Evolutionary conservation across 2,329 filamentous ascomycete species (phyloP).

Genomic region (Aspergillus sp.): DNA sequence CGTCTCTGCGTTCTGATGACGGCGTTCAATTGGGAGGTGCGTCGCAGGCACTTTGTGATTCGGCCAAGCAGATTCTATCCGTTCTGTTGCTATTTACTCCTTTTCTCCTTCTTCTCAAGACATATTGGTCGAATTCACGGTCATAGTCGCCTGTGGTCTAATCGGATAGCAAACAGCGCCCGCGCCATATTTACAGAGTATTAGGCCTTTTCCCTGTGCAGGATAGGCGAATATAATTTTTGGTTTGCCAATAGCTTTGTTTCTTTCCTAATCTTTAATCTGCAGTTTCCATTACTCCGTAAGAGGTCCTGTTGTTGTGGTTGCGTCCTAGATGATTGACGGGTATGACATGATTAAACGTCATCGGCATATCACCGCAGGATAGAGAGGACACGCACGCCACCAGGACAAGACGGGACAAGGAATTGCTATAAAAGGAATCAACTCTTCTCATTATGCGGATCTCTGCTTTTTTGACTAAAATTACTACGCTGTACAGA

Average conservation of each 20-base stretch:
- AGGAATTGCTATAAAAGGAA: neutral
- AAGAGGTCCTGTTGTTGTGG: neutral
- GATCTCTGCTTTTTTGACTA: no score
- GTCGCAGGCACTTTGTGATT: conserved; percentile 4
- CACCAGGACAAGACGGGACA: neutral
- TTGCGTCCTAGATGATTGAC: neutral
- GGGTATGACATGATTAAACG: conserved; percentile 2
- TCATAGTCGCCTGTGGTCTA: neutral
- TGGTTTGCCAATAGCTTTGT: neutral
- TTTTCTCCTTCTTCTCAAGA: neutral
- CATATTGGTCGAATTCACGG: neutral
- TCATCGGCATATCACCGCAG: conserved; percentile 1
- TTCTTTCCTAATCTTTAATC: neutral
- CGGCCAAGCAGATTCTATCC: neutral
- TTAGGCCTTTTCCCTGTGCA: neutral
- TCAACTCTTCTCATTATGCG: neutral
- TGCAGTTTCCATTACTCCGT: neutral
- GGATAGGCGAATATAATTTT: conserved; percentile 1
- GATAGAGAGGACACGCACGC: neutral
- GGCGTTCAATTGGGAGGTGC: conserved; percentile 13
- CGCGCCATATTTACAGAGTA: neutral
- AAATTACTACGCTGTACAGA: no score
- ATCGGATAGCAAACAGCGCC: neutral
- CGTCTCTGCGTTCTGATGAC: neutral
- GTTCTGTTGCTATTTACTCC: neutral